phyloP scores from a whole-genome alignment of 768 basidiomycete species.

The Boletus reticuloceps region DNA sequence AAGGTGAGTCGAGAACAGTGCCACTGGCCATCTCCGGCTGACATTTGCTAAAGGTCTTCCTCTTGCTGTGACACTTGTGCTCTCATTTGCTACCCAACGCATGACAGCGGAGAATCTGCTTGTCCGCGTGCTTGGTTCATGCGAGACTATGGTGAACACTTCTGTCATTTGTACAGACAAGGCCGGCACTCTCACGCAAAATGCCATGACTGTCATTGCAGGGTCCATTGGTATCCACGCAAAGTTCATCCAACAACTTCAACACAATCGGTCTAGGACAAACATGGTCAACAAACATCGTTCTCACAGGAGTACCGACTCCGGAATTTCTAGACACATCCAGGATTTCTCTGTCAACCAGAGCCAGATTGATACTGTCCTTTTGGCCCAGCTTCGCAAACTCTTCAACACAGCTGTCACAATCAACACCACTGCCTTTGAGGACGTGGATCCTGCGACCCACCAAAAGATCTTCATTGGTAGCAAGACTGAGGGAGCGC shows the following conservation, averaged over 20 bases:
- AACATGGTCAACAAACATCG: constrained; percentile 60
- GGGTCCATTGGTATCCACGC: constrained; percentile 92
- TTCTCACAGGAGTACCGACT: constrained; percentile 30
- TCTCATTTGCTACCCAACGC: constrained; percentile 97
- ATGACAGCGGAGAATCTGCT: constrained; percentile 96
- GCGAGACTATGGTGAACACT: constrained; percentile 98
- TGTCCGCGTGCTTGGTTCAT: constrained; percentile 93
- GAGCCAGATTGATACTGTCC: constrained; percentile 57
- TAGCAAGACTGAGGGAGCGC: too few species aligned
- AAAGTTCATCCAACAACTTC: constrained; percentile 83
- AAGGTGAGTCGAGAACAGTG: constrained; percentile 43
- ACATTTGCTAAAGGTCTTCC: constrained; percentile 63
- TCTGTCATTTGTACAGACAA: constrained; percentile 96
- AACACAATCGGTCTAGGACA: constrained; percentile 66
- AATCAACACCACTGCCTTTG: constrained; percentile 93
- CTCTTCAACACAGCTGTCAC: constrained; percentile 86
- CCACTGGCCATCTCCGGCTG: not conserved
- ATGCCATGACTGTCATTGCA: constrained; percentile 94
- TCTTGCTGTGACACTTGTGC: constrained; percentile 91
- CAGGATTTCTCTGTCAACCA: constrained; percentile 89
- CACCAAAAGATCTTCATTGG: too few species aligned
- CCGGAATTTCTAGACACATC: constrained; percentile 37
- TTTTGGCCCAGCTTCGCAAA: constrained; percentile 57
- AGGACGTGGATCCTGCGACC: constrained; percentile 66
- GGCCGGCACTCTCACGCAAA: constrained; percentile 95